Base-by-base conservation (phyloP, 176 grass and related monocot genomes). In the Musa itinerans region DNA sequence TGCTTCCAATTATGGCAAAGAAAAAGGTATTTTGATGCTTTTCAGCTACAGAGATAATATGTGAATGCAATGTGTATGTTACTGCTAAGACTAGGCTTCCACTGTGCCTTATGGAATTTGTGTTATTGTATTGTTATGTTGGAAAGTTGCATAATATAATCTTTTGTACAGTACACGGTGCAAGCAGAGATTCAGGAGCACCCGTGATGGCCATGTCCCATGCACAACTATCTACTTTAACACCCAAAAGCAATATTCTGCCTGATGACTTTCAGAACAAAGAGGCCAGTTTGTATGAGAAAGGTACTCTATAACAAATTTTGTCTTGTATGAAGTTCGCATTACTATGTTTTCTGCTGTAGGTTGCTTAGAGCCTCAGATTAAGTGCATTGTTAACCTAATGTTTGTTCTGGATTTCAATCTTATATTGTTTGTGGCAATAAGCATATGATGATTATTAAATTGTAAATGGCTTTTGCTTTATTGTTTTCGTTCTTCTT, bases 1-100 rank as follows among this genome's bases (percentile, higher is more conserved):
- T 87, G 84, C 90, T 81, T 57, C 74, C 48, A 91, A 91, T 72
- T 78, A 91, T 80, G 79, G 54, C 78, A 77, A 82, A 5, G 29
- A 80, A 76, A 85, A 89, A 80, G 88, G 90, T 93, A 82, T 63
- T 54, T 70, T 53, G 15, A 70, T 74, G 29, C 78, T 23, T 12
- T 11, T 67, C 34, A 16, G 74, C 26, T 74, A 65, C 16, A 53
- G 52, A 69, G 54, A 22, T 70, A 2, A 48, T 25, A 34, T 61
- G 12, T 14, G n/a, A 17, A n/a, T 61, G 14, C 3, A 4, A n/a
- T 15, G 23, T 55, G n/a, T 19, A 73, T 54, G 11, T 14, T 24
- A 53, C 49, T 55, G 50, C 9, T 54, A 11, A 6, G 48, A 73
- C 51, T 73, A 51, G 34, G 34, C 34, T 53, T 73, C 16, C 53